phyloP scores from a whole-genome alignment of 768 basidiomycete genomes.

The Phallus indusiatus region DNA sequence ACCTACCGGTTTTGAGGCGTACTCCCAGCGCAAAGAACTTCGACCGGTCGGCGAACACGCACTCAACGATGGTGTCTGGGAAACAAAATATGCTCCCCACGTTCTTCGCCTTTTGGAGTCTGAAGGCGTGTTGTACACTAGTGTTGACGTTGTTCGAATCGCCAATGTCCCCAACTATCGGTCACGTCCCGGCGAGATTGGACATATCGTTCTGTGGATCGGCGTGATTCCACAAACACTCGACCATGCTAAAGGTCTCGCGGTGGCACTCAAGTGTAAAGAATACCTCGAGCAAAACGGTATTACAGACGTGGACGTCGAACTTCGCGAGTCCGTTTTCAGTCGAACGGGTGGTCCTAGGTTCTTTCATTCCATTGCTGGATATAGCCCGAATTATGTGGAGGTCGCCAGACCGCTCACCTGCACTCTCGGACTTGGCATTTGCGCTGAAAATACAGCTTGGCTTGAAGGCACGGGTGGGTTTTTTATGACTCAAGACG shows the following conservation, averaged over 20 bases:
- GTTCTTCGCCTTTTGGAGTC: conserved; percentile 12
- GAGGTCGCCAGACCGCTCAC: background rate
- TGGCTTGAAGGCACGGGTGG: conserved; percentile 25
- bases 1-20: conserved; percentile 20
- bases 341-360: background rate
- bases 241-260: conserved; percentile 20
- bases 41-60: conserved; percentile 17
- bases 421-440: conserved; percentile 13
- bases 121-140: conserved; percentile 14
- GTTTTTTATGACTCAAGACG: conserved; percentile 20
- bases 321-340: conserved; percentile 21
- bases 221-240: conserved; percentile 22
- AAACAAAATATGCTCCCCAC: conserved; percentile 9
- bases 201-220: conserved; percentile 27
- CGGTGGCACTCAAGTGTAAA: conserved; percentile 17
- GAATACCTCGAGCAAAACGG: conserved; percentile 15
- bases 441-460: conserved; percentile 19
- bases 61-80: conserved; percentile 13
- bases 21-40: conserved; percentile 18
- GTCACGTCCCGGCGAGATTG: too few species aligned
- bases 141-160: conserved; percentile 15
- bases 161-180: too few species aligned
- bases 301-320: conserved; percentile 25
- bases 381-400: background rate
- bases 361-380: background rate